phyloP scores from a whole-genome alignment of 2,329 filamentous ascomycete genomes.

The Huntiella bhutanensis region DNA sequence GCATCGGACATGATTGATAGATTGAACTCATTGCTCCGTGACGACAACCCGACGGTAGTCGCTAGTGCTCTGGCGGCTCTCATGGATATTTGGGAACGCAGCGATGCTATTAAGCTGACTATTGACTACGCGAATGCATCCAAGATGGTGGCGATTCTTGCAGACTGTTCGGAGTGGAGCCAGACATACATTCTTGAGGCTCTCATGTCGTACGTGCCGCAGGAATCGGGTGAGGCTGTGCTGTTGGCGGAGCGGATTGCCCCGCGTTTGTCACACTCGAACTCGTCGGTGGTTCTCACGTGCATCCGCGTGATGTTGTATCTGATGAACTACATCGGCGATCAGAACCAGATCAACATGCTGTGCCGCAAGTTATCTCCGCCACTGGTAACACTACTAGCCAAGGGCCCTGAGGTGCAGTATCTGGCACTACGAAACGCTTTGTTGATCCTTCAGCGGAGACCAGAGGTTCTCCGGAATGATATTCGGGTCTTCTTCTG shows the following conservation, averaged over 20 bases:
- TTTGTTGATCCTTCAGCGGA: constrained; percentile 75
- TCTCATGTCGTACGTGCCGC: constrained; percentile 91
- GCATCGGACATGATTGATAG: constrained; percentile 78
- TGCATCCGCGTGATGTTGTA: constrained; percentile 94
- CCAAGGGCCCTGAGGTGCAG: constrained; percentile 95
- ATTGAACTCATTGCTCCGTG: constrained; percentile 72
- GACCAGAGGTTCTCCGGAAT: constrained; percentile 83
- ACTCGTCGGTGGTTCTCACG: constrained; percentile 88
- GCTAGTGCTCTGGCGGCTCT: constrained; percentile 78
- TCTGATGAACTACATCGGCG: constrained; percentile 94
- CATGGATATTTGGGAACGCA: constrained; percentile 97
- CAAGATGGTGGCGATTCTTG: constrained; percentile 90
- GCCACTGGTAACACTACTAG: constrained; percentile 80
- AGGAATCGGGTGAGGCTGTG: constrained; percentile 72
- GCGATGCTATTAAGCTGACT: constrained; percentile 90
- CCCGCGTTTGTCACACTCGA: constrained; percentile 89
- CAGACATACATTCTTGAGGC: constrained; percentile 97
- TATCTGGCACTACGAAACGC: constrained; percentile 90
- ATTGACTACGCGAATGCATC: constrained; percentile 96
- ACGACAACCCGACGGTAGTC: constrained; percentile 95
- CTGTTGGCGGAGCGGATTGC: constrained; percentile 84
- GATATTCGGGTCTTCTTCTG: constrained; percentile 98
- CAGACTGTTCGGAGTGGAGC: constrained; percentile 97
- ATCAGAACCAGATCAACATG: constrained; percentile 70
- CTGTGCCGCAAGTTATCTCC: constrained; percentile 88